Percentiles rank a stretch among this genome's conserved stretches.
Conservation (phyloP, 2,329 filamentous ascomycete species). For the Amylocarpus encephaloides region DNA sequence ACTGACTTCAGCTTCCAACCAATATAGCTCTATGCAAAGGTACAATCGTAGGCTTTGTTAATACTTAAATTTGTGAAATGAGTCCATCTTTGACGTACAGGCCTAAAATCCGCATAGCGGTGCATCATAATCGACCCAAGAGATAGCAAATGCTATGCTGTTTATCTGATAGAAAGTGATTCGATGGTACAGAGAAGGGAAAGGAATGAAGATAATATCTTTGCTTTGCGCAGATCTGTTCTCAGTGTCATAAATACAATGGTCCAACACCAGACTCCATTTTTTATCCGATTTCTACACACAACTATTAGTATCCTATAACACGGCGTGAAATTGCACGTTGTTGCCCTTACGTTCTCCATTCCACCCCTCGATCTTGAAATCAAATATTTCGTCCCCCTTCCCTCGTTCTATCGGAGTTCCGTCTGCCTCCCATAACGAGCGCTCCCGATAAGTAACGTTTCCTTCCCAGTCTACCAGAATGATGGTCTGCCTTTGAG, state of each 20-base stretch:
- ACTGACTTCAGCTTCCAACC: no score
- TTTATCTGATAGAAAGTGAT: no score
- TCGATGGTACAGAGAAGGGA: neutral
- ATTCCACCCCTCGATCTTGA: conserved; percentile 45
- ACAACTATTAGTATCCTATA: conserved; percentile 16
- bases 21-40: no score
- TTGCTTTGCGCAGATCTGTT: neutral
- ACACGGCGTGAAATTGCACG: conserved; percentile 14
- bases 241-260: neutral
- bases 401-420: conserved; percentile 46
- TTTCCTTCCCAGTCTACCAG: conserved; percentile 58
- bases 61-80: no score
- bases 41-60: no score
- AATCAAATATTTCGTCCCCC: conserved; percentile 50
- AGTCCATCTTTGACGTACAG: no score
- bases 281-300: conserved; percentile 3
- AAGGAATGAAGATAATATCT: neutral
- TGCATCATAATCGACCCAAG: no score
- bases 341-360: conserved; percentile 25
- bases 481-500: conserved; percentile 57
- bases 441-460: conserved; percentile 52
- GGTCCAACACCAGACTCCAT: neutral
- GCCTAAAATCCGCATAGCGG: no score
- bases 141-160: no score
- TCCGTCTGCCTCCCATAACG: conserved; percentile 53